Percentiles rank a stretch among this genome's conserved stretches.
phyloP scores from a whole-genome alignment of 1,284 basidiomycete genomes.

The Ustilago tritici region DNA sequence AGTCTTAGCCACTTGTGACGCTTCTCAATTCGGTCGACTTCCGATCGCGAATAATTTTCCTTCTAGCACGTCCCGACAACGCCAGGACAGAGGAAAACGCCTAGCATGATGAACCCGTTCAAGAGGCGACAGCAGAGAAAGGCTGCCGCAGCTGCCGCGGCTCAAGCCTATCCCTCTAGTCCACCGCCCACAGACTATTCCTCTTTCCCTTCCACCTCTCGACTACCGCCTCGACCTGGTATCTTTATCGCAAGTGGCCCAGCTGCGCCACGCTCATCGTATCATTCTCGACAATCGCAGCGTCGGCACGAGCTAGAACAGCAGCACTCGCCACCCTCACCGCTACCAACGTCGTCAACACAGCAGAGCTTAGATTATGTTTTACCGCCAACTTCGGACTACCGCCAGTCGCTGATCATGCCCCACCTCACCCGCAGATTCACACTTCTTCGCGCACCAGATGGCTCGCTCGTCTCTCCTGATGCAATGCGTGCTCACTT shows the following conservation, averaged over 20 bases:
- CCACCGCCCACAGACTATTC: constrained; percentile 31
- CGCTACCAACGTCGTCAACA: constrained; percentile 1
- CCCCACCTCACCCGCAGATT: constrained; percentile 64
- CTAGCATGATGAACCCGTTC: constrained; percentile 48
- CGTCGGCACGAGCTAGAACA: neutral
- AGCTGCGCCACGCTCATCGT: constrained; percentile 11
- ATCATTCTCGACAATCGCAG: constrained; percentile 9
- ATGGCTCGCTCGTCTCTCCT: constrained; percentile 61
- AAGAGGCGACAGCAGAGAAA: constrained; percentile 41
- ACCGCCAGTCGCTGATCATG: constrained; percentile 64
- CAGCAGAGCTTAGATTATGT: constrained; percentile 39
- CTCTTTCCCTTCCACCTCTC: constrained; percentile 15
- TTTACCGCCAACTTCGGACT: constrained; percentile 54
- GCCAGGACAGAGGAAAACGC: neutral
- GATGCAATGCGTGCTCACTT: constrained; percentile 65
- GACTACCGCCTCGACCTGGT: constrained; percentile 35
- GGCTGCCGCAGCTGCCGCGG: constrained; percentile 20
- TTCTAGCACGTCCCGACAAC: neutral
- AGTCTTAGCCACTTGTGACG: neutral
- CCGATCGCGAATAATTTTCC: neutral
- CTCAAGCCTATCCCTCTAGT: constrained; percentile 1
- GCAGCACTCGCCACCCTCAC: neutral
- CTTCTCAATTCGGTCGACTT: neutral
- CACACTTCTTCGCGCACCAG: constrained; percentile 59
- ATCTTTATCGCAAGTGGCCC: constrained; percentile 30